Percentiles rank a stretch among this genome's conserved stretches.
These are phyloP conservation scores for Phialophora verrucosa DNA, from an alignment of 2,329 filamentous ascomycete species.

Conservation along the genomic window DNA sequence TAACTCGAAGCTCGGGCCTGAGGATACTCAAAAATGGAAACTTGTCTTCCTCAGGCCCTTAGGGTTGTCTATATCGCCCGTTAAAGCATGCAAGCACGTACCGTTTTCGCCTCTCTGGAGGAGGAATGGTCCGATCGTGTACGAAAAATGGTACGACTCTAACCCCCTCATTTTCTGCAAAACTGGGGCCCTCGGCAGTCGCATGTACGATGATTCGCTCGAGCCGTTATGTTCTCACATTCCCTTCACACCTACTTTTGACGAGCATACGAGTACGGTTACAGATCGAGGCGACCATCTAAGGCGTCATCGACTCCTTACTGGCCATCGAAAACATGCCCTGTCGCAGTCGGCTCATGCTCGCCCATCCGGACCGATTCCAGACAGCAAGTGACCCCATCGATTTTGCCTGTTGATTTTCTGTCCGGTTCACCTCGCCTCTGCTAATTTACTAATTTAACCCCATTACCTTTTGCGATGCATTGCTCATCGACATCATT, in stretches of 20 bases:
- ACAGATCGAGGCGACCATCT: not conserved
- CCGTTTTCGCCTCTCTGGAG: no score
- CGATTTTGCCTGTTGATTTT: not conserved
- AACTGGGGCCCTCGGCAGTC: not conserved
- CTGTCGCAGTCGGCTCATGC: slow-evolving; percentile 12
- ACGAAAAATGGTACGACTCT: not conserved
- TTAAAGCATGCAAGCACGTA: no score
- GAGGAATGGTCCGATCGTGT: not conserved
- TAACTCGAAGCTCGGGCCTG: no score
- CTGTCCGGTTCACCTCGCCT: not conserved
- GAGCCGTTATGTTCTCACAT: not conserved
- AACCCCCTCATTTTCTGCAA: not conserved
- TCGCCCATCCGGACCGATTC: slow-evolving; percentile 4
- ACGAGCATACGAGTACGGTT: not conserved
- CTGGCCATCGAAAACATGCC: slow-evolving; percentile 9
- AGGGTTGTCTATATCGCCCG: no score
- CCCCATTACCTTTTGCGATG: not conserved
- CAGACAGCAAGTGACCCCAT: not conserved
- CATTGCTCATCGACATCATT: not conserved
- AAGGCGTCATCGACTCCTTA: slow-evolving; percentile 12
- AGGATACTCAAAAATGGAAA: not conserved
- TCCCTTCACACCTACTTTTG: not conserved
- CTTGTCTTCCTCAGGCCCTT: not conserved
- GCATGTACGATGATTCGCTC: not conserved
- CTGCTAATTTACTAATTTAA: not conserved